Evolutionary conservation across 2,329 filamentous ascomycete species (phyloP), one percentile per base, ranked within the genome.

Genomic region (Truncatella angustata): DNA sequence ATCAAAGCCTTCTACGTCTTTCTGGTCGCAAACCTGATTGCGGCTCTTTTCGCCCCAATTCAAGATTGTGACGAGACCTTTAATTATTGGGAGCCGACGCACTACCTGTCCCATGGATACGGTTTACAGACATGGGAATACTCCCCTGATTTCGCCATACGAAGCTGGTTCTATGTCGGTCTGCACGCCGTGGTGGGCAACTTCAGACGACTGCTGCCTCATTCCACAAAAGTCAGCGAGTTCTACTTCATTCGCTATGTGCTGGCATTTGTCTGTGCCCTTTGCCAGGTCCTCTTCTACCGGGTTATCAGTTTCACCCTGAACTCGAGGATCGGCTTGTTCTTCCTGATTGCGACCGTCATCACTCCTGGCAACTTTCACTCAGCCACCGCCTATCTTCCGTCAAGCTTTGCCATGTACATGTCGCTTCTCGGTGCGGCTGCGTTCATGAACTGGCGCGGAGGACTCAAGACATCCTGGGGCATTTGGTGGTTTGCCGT

Each of bases 101-200:
- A 99, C 71, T 99, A 97, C 70, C 81, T 99, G 24, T 88, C 85
- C 54, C 91, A 97, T 75, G 90, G 90, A 62, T 93, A 96, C 65
- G 94, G 93, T 35, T 78, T 97, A 47, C 92, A 99, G 74, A 99
- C 94, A 1, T 99, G 94, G 94, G 94, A 99, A 71, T 99, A 97
- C 72, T 96, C 93, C 1, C 94, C 94, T 4, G 87, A 93, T 53
- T 97, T 89, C 71, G 90, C 91, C 47, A 97, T 99, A 61, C 86
- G 94, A 57, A 97, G 91, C 73, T 99, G 94, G 94, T 78, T 91
- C 20, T 99, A 99, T 65, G 78, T 95, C 34, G 81, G 78, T 4
- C 72, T 97, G 1, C 93, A 99, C 70, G 89, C 91, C 23, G 60
- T 86, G 18, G 71, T 89, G 42, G 87, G 85, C 40, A 89, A 84